A percentile compares a stretch with the other conserved stretches of the same genome.
phyloP scores from a whole-genome alignment of 2,329 filamentous ascomycete genomes.

The Podosphaera fusca region DNA sequence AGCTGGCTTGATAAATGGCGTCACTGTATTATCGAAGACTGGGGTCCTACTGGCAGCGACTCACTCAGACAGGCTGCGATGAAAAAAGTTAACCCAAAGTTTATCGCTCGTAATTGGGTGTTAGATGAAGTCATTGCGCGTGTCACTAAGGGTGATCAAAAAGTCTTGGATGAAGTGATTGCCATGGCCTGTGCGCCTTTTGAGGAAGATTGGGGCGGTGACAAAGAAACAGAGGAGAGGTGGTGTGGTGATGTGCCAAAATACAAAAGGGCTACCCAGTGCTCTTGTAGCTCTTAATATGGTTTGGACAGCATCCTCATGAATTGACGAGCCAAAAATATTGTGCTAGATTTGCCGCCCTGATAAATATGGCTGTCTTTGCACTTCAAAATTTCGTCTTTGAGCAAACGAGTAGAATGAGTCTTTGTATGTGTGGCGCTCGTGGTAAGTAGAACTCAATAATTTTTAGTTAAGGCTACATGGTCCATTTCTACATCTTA shows the following conservation, averaged over 20 bases:
- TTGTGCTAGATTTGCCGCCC: no score
- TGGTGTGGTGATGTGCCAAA: slow-evolving; percentile 73
- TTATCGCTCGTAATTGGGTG: slow-evolving; percentile 75
- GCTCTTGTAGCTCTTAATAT: slow-evolving; percentile 68
- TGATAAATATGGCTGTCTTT: no score
- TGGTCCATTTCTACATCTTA: no score
- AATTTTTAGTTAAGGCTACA: no score
- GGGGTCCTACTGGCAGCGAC: slow-evolving; percentile 36
- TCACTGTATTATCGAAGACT: slow-evolving; percentile 49
- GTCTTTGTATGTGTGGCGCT: no score
- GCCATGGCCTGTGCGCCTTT: slow-evolving; percentile 70
- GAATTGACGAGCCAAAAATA: no score
- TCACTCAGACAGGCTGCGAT: slow-evolving; percentile 44
- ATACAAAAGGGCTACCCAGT: slow-evolving; percentile 62
- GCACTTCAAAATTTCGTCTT: no score
- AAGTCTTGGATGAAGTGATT: slow-evolving; percentile 57
- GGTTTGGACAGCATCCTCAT: no score
- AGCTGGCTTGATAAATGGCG: slow-evolving; percentile 70
- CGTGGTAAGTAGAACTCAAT: no score
- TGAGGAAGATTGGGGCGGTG: slow-evolving; percentile 49
- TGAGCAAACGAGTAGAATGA: no score
- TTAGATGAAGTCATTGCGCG: slow-evolving; percentile 79
- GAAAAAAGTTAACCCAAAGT: slow-evolving; percentile 80
- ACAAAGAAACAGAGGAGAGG: slow-evolving; percentile 53
- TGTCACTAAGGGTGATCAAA: slow-evolving; percentile 67